A percentile compares a stretch with the other conserved stretches of the same genome.
These are phyloP conservation scores for Amaranthus tricolor DNA, from an alignment of 179 eudicot species.

Conservation along the genomic window DNA sequence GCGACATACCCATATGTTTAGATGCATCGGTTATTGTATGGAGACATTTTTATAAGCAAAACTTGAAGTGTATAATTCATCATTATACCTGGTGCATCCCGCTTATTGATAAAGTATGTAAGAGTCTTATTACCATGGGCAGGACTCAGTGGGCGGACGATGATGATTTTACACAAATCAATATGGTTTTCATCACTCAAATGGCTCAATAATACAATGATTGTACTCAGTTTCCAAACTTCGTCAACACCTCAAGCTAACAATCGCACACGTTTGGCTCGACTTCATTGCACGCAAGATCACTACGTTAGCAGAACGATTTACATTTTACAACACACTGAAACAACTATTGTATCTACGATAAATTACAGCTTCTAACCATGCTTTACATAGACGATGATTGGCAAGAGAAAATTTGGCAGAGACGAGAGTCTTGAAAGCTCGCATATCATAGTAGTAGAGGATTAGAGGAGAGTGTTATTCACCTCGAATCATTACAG, in stretches of 20 bases:
- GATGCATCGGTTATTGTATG: too few species aligned
- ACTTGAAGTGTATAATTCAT: too few species aligned
- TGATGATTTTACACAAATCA: background rate
- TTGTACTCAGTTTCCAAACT: background rate
- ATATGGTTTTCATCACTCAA: background rate
- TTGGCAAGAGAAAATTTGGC: background rate
- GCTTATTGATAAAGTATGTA: too few species aligned
- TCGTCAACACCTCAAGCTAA: background rate
- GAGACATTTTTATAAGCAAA: too few species aligned
- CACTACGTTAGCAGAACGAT: background rate
- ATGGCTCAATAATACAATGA: background rate
- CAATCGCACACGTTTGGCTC: background rate
- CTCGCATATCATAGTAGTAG: background rate
- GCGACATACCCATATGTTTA: too few species aligned
- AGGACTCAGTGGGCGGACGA: too few species aligned
- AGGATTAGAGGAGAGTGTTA: background rate
- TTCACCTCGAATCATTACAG: slow-evolving; percentile 63
- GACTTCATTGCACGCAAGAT: background rate
- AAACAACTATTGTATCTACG: too few species aligned
- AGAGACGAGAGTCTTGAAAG: background rate
- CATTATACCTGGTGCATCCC: too few species aligned
- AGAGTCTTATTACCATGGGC: too few species aligned
- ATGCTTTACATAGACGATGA: slow-evolving; percentile 21
- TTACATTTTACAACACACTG: slow-evolving; percentile 7
- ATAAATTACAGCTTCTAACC: slow-evolving; percentile 19